Conservation (phyloP, 331 rosid species). For the Telfairia occidentalis region DNA sequence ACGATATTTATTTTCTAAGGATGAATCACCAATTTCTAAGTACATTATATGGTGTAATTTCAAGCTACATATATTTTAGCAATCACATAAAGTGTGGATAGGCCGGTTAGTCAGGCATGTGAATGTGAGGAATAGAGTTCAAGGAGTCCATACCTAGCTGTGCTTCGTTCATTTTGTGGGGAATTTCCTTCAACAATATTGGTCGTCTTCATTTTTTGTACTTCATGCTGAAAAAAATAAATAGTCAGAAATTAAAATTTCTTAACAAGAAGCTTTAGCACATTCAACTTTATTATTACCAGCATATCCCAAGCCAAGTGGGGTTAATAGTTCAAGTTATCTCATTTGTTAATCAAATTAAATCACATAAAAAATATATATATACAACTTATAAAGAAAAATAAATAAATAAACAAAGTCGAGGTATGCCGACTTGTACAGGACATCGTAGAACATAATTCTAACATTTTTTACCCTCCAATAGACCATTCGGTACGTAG, state of each 20-base stretch:
- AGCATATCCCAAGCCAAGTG: background rate
- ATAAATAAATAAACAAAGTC: background rate
- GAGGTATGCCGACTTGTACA: background rate
- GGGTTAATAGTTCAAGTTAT: background rate
- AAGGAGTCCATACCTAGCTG: slow-evolving; percentile 40
- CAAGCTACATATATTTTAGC: background rate
- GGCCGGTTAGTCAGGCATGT: background rate
- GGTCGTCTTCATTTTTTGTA: slow-evolving; percentile 37
- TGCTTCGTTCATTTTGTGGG: slow-evolving; percentile 30
- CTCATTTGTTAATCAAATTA: background rate
- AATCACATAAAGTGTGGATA: background rate
- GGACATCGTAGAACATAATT: background rate
- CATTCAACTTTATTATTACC: background rate
- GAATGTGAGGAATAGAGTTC: background rate
- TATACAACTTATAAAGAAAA: background rate
- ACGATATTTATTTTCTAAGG: background rate
- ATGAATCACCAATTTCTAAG: background rate
- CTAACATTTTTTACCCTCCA: background rate
- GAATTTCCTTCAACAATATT: slow-evolving; percentile 29
- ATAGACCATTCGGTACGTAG: background rate
- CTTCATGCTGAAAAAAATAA: slow-evolving; percentile 49
- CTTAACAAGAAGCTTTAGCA: slow-evolving; percentile 5
- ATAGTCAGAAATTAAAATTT: slow-evolving; percentile 12
- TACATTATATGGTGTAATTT: background rate
- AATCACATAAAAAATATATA: background rate